phyloP scores from a whole-genome alignment of 169 alveolate genomes.

The Cyclospora cayetanensis region DNA sequence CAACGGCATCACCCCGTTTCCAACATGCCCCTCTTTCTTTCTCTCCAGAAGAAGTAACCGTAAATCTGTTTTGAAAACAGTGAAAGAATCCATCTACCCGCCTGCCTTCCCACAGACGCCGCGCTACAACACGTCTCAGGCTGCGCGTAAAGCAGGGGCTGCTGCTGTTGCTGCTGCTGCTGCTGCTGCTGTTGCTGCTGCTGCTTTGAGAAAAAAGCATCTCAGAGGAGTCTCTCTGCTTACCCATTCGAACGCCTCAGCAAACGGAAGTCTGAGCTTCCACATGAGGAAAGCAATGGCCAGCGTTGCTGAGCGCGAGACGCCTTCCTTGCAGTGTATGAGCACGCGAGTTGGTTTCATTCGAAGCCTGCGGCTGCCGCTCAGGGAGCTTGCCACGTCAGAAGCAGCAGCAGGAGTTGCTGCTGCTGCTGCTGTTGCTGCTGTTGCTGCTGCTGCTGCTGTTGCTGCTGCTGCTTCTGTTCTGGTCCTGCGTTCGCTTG shows the following conservation, averaged over 20 bases:
- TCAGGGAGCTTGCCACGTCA: neutral
- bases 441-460: neutral
- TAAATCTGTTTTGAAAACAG: no score
- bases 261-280: constrained; percentile 47
- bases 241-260: constrained; percentile 57
- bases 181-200: neutral
- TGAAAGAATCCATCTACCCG: no score
- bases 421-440: neutral
- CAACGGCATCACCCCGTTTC: no score
- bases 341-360: constrained; percentile 1
- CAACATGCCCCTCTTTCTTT: no score
- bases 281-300: constrained; percentile 70
- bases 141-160: no score
- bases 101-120: no score
- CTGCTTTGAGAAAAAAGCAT: neutral
- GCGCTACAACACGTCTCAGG: no score
- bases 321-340: constrained; percentile 71
- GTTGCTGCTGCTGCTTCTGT: neutral
- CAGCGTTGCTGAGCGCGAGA: constrained; percentile 64
- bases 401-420: neutral
- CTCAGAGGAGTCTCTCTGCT: neutral
- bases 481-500: neutral
- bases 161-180: neutral
- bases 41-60: no score
- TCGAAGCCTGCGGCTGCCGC: neutral